Conservation (phyloP, 2,329 filamentous ascomycete genomes). For the Bertia moriformis region DNA sequence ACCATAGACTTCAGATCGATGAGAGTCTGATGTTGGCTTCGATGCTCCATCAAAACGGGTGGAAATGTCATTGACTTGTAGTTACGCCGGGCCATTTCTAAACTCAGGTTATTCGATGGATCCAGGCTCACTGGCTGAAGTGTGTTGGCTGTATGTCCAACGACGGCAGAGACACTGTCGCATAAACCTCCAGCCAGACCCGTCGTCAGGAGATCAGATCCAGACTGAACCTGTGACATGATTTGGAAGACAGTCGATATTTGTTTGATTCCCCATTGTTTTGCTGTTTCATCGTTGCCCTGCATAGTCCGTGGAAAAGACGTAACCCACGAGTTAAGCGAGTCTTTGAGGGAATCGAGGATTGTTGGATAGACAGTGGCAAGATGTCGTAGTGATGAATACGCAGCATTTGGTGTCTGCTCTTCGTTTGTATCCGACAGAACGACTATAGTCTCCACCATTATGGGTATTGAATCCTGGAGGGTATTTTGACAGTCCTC, state of each 20-base stretch:
- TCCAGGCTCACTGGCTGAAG: background rate
- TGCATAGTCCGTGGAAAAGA: constrained; percentile 44
- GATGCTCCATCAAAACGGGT: background rate
- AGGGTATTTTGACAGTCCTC: constrained; percentile 36
- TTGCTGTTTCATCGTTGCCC: constrained; percentile 38
- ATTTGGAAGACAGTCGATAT: constrained; percentile 36
- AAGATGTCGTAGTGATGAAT: constrained; percentile 24
- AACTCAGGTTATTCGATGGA: background rate
- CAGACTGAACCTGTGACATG: constrained; percentile 25
- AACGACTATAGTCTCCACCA: constrained; percentile 39
- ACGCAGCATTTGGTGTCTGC: constrained; percentile 14
- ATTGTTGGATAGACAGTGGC: constrained; percentile 26
- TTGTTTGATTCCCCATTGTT: constrained; percentile 35
- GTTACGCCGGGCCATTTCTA: background rate
- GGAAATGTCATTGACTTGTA: background rate
- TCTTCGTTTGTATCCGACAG: constrained; percentile 23
- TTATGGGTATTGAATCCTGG: constrained; percentile 29
- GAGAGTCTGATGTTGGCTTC: background rate
- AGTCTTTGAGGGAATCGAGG: constrained; percentile 30
- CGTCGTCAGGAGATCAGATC: constrained; percentile 23
- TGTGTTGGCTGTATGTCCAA: background rate
- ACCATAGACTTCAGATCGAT: background rate
- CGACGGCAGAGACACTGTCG: constrained; percentile 26
- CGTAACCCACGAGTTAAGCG: constrained; percentile 38
- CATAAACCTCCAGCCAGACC: constrained; percentile 30